Evolutionary conservation across 768 basidiomycete genomes (phyloP), one percentile per base, ranked within the genome.

Genomic region (Lyophyllum atratum): DNA sequence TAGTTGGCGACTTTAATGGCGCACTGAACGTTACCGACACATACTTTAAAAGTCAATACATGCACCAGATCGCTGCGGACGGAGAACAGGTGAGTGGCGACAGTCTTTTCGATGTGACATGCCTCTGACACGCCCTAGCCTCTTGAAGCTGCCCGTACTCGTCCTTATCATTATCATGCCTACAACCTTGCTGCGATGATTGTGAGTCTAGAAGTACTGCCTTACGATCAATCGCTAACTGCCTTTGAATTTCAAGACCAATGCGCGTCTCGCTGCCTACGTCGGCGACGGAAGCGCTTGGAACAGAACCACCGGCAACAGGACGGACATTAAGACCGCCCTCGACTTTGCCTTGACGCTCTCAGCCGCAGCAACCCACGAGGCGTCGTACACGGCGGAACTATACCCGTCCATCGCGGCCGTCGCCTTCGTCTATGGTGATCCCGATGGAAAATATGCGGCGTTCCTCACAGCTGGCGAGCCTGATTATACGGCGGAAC

Each of bases 131-230:
- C 48, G 60, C 43, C 46, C 4, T 54, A 85, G 83, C 86, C 87
- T 11, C 68, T 85, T 14, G 87, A 89, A 72, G 77, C 83, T 17
- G 74, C 68, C 2, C 81, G 87, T 25, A 85, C 85, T 1, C 74
- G 82, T 11, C 85, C 87, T 15, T 87, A 82, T 67, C 86, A 89
- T 64, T 88, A 89, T 65, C 78, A 84, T 9, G 78, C 80, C 0
- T 89, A 86, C 70, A 90, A 90, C 59, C 74, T 88, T 15, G 83
- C 81, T 1, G 86, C 85, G 8, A 84, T 88, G 81, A 83, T 87
- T 48, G 85, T 86, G 59, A 66, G 81, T 66, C 49, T 7, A 25
- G 33, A 17, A 22, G 43, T 22, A 12, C n/a, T n/a, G n/a, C 33
- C 39, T 5, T 11, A 6, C 10, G 4, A 25, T 29, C 2, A n/a